Evolutionary conservation across 2,329 filamentous ascomycete genomes (phyloP).

Genomic region (Exserohilum turcica): DNA sequence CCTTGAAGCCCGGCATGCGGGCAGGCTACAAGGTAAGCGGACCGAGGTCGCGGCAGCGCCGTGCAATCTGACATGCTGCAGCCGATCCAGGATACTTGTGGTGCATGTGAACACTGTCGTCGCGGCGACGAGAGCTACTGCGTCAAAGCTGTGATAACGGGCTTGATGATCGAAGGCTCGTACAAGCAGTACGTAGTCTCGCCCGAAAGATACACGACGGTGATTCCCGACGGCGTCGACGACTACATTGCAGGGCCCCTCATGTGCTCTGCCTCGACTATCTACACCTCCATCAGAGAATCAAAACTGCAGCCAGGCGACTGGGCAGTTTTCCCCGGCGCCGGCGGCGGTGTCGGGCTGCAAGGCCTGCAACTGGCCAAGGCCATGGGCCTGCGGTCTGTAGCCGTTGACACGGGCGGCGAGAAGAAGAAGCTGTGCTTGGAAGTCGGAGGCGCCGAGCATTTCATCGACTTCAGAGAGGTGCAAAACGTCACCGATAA

Average conservation of each 20-base stretch:
- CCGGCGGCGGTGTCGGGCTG: conserved; percentile 62
- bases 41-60: background rate
- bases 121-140: conserved; percentile 61
- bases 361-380: conserved; percentile 59
- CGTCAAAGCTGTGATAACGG: conserved; percentile 52
- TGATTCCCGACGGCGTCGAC: conserved; percentile 61
- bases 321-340: conserved; percentile 62
- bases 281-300: conserved; percentile 62
- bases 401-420: conserved; percentile 46
- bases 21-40: conserved; percentile 43
- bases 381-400: conserved; percentile 45
- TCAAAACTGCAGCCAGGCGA: conserved; percentile 57
- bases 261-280: conserved; percentile 65
- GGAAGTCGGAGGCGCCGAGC: conserved; percentile 42
- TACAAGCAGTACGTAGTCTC: conserved; percentile 65
- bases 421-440: conserved; percentile 45
- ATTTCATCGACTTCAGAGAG: conserved; percentile 48
- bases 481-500: conserved; percentile 41
- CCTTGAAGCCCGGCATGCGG: conserved; percentile 50
- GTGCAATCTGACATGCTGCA: conserved; percentile 12
- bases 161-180: conserved; percentile 52
- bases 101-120: conserved; percentile 54
- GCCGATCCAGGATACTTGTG: conserved; percentile 43
- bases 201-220: conserved; percentile 60
- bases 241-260: conserved; percentile 64